Evolutionary conservation across 2,329 filamentous ascomycete species (phyloP).

Genomic region (Arthrocladium fulminans): DNA sequence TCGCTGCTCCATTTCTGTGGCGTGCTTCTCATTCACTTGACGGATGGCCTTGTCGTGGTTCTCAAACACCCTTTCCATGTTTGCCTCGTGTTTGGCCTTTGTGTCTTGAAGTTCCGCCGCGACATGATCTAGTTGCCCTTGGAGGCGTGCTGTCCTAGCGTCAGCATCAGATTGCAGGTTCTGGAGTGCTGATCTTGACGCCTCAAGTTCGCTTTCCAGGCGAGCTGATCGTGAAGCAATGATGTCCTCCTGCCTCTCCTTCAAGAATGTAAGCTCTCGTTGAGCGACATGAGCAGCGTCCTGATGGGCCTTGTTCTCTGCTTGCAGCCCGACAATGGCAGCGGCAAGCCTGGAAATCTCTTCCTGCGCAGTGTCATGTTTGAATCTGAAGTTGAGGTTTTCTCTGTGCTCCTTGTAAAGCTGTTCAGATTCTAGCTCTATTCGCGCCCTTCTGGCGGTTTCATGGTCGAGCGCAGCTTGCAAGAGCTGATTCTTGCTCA

Average conservation of each 20-base stretch:
- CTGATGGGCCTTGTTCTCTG: constrained; percentile 60
- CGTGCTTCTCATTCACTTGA: constrained; percentile 44
- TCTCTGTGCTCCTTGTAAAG: constrained; percentile 65
- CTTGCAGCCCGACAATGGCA: constrained; percentile 39
- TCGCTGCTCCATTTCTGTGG: constrained; percentile 1
- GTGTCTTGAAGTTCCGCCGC: constrained; percentile 71
- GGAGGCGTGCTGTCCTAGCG: constrained; percentile 62
- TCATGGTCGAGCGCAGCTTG: constrained; percentile 58
- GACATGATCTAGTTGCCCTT: constrained; percentile 66
- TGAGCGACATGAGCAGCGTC: constrained; percentile 60
- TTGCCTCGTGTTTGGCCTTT: constrained; percentile 72
- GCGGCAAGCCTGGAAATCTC: constrained; percentile 57
- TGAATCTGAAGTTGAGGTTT: constrained; percentile 67
- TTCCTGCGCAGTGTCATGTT: constrained; percentile 57
- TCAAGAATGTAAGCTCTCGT: constrained; percentile 74
- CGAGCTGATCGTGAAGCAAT: constrained; percentile 70
- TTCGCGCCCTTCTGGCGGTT: constrained; percentile 51
- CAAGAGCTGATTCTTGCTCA: constrained; percentile 46
- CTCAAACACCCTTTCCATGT: constrained; percentile 70
- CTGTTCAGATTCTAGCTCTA: constrained; percentile 52
- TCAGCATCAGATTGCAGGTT: constrained; percentile 64
- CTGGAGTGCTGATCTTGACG: constrained; percentile 75
- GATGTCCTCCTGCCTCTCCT: constrained; percentile 69
- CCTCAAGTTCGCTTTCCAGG: constrained; percentile 72
- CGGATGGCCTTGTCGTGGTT: constrained; percentile 54